Evolutionary conservation across 1,284 basidiomycete genomes (phyloP), one percentile per base, ranked within the genome.

Genomic region (Sutorius eximius): DNA sequence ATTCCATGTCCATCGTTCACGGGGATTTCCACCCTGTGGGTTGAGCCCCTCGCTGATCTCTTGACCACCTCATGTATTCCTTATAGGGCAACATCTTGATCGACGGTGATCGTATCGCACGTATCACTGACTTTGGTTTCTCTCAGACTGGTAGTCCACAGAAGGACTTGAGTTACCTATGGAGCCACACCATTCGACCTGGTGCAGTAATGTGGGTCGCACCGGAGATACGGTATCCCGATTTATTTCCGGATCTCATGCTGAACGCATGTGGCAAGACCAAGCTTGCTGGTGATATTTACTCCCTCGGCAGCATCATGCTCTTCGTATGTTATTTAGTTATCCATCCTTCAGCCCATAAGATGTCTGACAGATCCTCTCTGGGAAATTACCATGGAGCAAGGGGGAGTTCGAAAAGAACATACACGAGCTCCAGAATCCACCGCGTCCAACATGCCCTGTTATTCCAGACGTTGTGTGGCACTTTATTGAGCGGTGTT

Each of bases 21-120:
- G 51, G 57, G 12, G 45, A 59, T 45, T 34, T 59, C n/a, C 52
- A 59, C 15, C 45, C 52, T 3, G 45, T 51, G 18, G 7, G 57
- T 54, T 41, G 40, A 15, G 20, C 5, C 24, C 24, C 24, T 27
- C 24, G 5, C 5, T 27, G 24, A 5, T 27, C 24, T 27, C 24
- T 27, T 5, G 5, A 27, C 24, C 24, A 6, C 24, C 24, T 6
- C 24, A 27, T 27, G 5, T 27, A 27, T 27, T 27, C 24, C 24
- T 27, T 27, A 27, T 22, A 59, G 57, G 52, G n/a, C 1, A 59
- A 59, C n/a, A 45, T 59, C 15, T 16, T 59, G 41, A 51, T 59
- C 15, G 57, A 59, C n/a, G 13, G 2, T 1, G 18, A 41, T 15
- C 13, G 43, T n/a, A 59, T 46, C 15, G n/a, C 57, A 1, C 49